Percentiles rank a stretch among this genome's conserved stretches.
Evolutionary conservation across 768 basidiomycete genomes (phyloP).

Genomic region (Amanita exitialis): DNA sequence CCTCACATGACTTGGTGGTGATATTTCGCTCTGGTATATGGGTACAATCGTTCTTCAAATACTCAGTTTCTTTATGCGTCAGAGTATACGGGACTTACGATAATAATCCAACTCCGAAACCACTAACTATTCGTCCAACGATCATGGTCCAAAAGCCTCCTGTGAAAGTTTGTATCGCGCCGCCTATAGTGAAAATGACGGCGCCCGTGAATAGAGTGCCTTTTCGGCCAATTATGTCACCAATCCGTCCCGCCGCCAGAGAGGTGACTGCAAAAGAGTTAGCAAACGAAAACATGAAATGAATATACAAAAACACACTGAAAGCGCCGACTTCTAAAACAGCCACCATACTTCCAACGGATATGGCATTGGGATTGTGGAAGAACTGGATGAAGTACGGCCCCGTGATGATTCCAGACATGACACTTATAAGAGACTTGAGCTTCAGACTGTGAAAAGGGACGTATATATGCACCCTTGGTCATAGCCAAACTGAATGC

Average conservation of each 20-base stretch:
- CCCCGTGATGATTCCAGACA: conserved; percentile 80
- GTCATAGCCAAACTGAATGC: conserved; percentile 61
- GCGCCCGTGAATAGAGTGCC: conserved; percentile 70
- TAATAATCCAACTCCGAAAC: conserved; percentile 72
- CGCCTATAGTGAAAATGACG: conserved; percentile 66
- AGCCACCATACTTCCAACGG: conserved; percentile 84
- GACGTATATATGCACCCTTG: conserved; percentile 43
- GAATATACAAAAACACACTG: conserved; percentile 28
- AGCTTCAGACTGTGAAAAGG: conserved; percentile 6
- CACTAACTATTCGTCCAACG: conserved; percentile 30
- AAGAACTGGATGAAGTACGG: conserved; percentile 75
- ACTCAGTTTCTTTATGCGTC: not conserved
- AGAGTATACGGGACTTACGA: conserved; percentile 36
- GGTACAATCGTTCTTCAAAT: conserved; percentile 67
- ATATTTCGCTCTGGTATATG: conserved; percentile 87
- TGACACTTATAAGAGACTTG: conserved; percentile 39
- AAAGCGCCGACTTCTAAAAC: conserved; percentile 84
- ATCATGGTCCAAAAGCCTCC: conserved; percentile 10
- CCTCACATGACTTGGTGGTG: conserved; percentile 72
- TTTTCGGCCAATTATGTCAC: conserved; percentile 67
- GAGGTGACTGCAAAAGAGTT: conserved; percentile 48
- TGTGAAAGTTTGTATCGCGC: conserved; percentile 66
- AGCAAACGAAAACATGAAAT: not conserved
- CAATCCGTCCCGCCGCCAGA: conserved; percentile 66
- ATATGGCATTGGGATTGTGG: conserved; percentile 52